Percentiles rank a stretch among this genome's conserved stretches.
Conservation (phyloP, 495 filamentous ascomycete species). For the Hypoxylon fragiforme region DNA sequence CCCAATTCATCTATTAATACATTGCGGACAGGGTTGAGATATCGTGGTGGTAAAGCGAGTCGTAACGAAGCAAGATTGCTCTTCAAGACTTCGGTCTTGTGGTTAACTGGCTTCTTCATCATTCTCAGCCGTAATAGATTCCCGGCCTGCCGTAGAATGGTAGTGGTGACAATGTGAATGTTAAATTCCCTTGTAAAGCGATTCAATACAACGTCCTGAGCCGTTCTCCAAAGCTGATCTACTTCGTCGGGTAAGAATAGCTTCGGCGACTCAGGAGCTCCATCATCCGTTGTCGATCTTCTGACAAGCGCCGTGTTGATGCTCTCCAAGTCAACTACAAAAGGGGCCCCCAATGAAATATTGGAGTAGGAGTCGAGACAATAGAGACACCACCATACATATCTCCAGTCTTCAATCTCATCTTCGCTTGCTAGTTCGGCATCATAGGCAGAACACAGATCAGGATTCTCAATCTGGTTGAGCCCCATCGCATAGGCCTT, state of each 20-base stretch:
- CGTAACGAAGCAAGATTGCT: slow-evolving; percentile 23
- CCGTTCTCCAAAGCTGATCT: slow-evolving; percentile 31
- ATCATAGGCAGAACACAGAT: slow-evolving; percentile 27
- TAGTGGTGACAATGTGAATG: slow-evolving; percentile 36
- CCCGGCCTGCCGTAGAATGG: slow-evolving; percentile 31
- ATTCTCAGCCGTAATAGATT: slow-evolving; percentile 17
- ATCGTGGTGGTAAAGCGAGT: slow-evolving; percentile 30
- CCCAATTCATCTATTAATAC: slow-evolving; percentile 21
- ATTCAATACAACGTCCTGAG: slow-evolving; percentile 22
- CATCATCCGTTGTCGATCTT: slow-evolving; percentile 8
- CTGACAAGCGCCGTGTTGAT: slow-evolving; percentile 33
- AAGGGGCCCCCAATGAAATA: slow-evolving; percentile 29
- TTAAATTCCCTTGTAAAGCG: slow-evolving; percentile 25
- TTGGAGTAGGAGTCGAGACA: slow-evolving; percentile 45
- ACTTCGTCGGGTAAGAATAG: slow-evolving; percentile 32
- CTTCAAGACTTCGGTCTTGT: slow-evolving; percentile 6
- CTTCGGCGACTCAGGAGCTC: slow-evolving; percentile 8
- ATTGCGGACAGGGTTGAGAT: slow-evolving; percentile 33
- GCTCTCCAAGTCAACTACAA: slow-evolving; percentile 29
- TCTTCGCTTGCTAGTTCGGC: slow-evolving; percentile 23
- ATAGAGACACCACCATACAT: slow-evolving; percentile 47
- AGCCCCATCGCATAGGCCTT: slow-evolving; percentile 39
- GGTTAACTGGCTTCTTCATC: slow-evolving; percentile 14
- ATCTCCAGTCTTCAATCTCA: slow-evolving; percentile 45
- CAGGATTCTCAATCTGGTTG: slow-evolving; percentile 34